Evolutionary conservation across 1,284 basidiomycete species (phyloP).

Genomic region (Ustilago hordei): DNA sequence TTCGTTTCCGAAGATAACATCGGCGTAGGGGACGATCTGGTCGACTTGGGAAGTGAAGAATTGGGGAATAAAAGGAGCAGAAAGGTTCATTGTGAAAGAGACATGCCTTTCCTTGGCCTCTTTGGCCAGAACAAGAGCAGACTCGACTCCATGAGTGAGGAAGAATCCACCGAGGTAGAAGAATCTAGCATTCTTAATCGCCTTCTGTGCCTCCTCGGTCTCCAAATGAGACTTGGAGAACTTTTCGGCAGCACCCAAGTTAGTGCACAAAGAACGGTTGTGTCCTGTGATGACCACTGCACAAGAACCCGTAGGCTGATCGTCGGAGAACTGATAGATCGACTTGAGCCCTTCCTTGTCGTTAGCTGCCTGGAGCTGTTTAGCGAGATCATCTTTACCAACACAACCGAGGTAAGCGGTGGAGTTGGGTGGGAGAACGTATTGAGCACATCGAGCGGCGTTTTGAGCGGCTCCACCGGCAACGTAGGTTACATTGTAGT

Average conservation of each 20-base stretch:
- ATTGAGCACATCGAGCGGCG: conserved; percentile 93
- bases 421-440: conserved; percentile 76
- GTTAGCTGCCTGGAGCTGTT: conserved; percentile 92
- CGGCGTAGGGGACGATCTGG: conserved; percentile 63
- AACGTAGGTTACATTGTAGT: conserved; percentile 86
- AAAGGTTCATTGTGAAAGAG: conserved; percentile 81
- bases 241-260: conserved; percentile 87
- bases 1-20: conserved; percentile 80
- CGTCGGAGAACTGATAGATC: conserved; percentile 88
- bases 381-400: conserved; percentile 88
- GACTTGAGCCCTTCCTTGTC: conserved; percentile 89
- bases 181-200: conserved; percentile 83
- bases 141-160: conserved; percentile 89
- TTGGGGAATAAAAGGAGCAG: conserved; percentile 95
- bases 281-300: conserved; percentile 95
- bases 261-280: conserved; percentile 92
- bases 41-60: conserved; percentile 80
- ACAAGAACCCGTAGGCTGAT: conserved; percentile 93
- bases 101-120: conserved; percentile 83
- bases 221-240: conserved; percentile 85
- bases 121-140: conserved; percentile 81
- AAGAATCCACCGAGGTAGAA: conserved; percentile 98
- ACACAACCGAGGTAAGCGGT: conserved; percentile 96
- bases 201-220: conserved; percentile 80
- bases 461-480: conserved; percentile 98